Conservation (phyloP, 495 filamentous ascomycete genomes). For the Neurospora sp. region DNA sequence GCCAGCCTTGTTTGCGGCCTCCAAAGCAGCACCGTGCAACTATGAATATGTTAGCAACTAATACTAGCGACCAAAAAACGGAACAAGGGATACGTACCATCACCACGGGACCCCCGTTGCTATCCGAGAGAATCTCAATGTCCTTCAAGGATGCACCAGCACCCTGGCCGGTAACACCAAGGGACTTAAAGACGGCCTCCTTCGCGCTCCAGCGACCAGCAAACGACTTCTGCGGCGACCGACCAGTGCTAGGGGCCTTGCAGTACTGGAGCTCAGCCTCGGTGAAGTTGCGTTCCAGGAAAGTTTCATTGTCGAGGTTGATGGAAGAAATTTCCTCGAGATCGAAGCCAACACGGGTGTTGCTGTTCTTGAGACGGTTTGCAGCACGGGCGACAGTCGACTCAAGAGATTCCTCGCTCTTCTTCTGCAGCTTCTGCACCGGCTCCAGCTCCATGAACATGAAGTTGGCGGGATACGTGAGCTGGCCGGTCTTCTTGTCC, state of each 20-base stretch:
- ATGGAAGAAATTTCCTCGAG: slow-evolving; percentile 77
- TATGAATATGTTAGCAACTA: slow-evolving; percentile 37
- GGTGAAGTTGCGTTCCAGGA: slow-evolving; percentile 93
- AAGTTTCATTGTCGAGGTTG: slow-evolving; percentile 87
- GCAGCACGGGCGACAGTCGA: slow-evolving; percentile 48
- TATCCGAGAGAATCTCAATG: slow-evolving; percentile 80
- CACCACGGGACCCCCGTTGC: slow-evolving; percentile 73
- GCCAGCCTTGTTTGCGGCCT: slow-evolving; percentile 70
- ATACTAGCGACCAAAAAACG: neutral
- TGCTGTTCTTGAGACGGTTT: slow-evolving; percentile 52
- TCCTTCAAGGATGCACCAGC: slow-evolving; percentile 85
- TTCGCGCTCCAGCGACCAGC: slow-evolving; percentile 94
- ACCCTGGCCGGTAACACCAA: slow-evolving; percentile 81
- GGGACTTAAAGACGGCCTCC: slow-evolving; percentile 95
- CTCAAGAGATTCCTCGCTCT: slow-evolving; percentile 55
- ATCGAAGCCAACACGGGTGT: slow-evolving; percentile 85
- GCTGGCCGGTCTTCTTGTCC: slow-evolving; percentile 72
- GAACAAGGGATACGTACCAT: slow-evolving; percentile 49
- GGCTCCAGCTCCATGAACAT: slow-evolving; percentile 41
- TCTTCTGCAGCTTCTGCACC: slow-evolving; percentile 31
- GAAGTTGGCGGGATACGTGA: slow-evolving; percentile 59
- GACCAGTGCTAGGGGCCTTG: slow-evolving; percentile 48
- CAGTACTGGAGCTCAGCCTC: slow-evolving; percentile 74
- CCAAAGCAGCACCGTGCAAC: slow-evolving; percentile 76
- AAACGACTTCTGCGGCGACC: slow-evolving; percentile 69